Base-by-base conservation (phyloP, 129 eudicot genomes). In the Ambrosia trifida region DNA sequence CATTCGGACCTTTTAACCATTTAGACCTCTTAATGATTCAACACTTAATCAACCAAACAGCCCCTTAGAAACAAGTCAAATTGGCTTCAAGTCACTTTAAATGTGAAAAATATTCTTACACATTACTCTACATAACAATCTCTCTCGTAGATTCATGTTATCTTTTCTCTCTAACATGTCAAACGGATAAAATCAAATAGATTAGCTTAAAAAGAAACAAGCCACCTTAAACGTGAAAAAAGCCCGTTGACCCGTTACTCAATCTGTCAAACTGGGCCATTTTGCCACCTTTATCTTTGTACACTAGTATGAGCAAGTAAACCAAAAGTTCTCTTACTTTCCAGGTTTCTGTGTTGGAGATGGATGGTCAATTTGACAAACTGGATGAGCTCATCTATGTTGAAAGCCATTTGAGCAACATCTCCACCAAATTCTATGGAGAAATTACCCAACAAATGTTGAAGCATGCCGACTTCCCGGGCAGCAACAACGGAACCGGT, bases 321-420 rank as follows among this genome's bases (percentile, higher is more conserved):
- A 73, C 49, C 53, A 17, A 24, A 51, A 10, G 58, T 66, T 43
- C 47, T 31, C 46, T 53, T 66, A 71, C 64, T 38, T 80, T 69
- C 19, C 78, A 94, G 98, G 98, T 94, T 2, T 89, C 98, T 32
- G 96, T 94, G 16, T 64, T 94, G 87, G 98, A 94, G 84, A 94
- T 94, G 98, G 98, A 94, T 40, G 98, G 98, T 4, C 95, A 89
- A 75, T 94, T 94, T 28, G 98, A 94, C 83, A 89, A 96, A 89
- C 75, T 94, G 66, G 98, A 94, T 38, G 98, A 94, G 70, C 89
- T 94, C 47, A 94, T 94, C 67, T 94, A 94, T 10, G 96, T 94
- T 0, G 98, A 94, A 69, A 94, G 97, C 92, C 98, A 94, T 69
- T 79, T 94, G 71, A 94, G 98, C 87, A 94, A 87, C 89, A 80